Conservation (phyloP, 1,284 basidiomycete species). For the Rhodotorula sp. region DNA sequence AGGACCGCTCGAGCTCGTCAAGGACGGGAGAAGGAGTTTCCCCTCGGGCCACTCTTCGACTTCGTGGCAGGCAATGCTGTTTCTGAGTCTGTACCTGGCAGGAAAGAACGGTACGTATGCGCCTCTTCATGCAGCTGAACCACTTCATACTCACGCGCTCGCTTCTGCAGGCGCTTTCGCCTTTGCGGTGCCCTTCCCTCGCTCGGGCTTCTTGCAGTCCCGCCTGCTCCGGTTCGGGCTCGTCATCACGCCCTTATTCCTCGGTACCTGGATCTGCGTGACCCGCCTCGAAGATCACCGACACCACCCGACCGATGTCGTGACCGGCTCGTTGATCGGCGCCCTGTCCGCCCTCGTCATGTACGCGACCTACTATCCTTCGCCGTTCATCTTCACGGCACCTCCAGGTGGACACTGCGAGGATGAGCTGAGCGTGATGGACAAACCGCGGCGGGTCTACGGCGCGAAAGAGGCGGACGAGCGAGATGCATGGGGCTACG, state of each 20-base stretch:
- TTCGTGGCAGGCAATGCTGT: constrained; percentile 64
- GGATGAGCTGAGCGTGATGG: constrained; percentile 11
- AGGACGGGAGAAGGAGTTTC: constrained; percentile 40
- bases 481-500: background rate
- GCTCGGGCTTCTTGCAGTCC: constrained; percentile 53
- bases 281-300: constrained; percentile 37
- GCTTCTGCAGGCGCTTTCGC: constrained; percentile 58
- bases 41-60: constrained; percentile 60
- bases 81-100: constrained; percentile 63
- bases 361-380: constrained; percentile 39
- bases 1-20: constrained; percentile 52
- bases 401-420: background rate
- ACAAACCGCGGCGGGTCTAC: constrained; percentile 12
- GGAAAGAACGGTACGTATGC: constrained; percentile 53
- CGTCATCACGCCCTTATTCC: constrained; percentile 54
- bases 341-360: constrained; percentile 18
- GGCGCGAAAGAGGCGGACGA: background rate
- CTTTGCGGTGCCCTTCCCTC: constrained; percentile 49
- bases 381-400: constrained; percentile 22
- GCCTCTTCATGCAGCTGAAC: background rate
- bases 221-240: constrained; percentile 57
- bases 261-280: constrained; percentile 63
- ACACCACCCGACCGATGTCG: constrained; percentile 40
- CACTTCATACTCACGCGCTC: background rate
- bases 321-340: constrained; percentile 37